Evolutionary conservation across 208 protist species (phyloP).

Genomic region (Trypanosoma lewisi): DNA sequence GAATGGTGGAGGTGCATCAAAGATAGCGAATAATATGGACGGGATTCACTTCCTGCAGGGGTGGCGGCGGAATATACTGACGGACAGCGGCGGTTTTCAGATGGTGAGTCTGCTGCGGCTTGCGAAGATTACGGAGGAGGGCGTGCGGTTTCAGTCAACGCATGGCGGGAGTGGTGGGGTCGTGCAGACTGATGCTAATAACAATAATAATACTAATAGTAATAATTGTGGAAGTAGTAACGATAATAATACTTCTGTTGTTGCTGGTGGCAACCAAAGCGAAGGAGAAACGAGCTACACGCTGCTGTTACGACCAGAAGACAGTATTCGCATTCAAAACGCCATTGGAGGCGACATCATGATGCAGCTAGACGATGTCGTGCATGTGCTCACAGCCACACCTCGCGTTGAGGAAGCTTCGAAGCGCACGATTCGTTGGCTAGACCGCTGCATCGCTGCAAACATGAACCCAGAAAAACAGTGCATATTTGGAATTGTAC

Average conservation of each 20-base stretch:
- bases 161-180: slow-evolving; percentile 83
- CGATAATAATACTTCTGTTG: slow-evolving; percentile 1
- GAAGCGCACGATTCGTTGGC: slow-evolving; percentile 95
- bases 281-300: slow-evolving; percentile 44
- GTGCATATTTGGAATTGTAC: slow-evolving; percentile 99
- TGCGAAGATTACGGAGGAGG: slow-evolving; percentile 97
- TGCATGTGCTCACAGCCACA: slow-evolving; percentile 85
- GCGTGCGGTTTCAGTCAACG: slow-evolving; percentile 98
- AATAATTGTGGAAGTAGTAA: slow-evolving; percentile 5
- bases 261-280: slow-evolving; percentile 2
- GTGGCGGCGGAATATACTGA: slow-evolving; percentile 96
- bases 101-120: slow-evolving; percentile 98
- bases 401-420: slow-evolving; percentile 96
- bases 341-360: slow-evolving; percentile 99
- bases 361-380: slow-evolving; percentile 99
- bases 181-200: neutral
- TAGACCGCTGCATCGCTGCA: slow-evolving; percentile 96
- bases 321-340: slow-evolving; percentile 98
- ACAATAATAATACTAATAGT: neutral
- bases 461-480: slow-evolving; percentile 92
- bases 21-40: slow-evolving; percentile 87
- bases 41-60: slow-evolving; percentile 97
- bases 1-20: slow-evolving; percentile 14
- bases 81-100: slow-evolving; percentile 98
- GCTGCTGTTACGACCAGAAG: slow-evolving; percentile 97